Conservation (phyloP, 441 rosid genomes). For the Daphne laureola region DNA sequence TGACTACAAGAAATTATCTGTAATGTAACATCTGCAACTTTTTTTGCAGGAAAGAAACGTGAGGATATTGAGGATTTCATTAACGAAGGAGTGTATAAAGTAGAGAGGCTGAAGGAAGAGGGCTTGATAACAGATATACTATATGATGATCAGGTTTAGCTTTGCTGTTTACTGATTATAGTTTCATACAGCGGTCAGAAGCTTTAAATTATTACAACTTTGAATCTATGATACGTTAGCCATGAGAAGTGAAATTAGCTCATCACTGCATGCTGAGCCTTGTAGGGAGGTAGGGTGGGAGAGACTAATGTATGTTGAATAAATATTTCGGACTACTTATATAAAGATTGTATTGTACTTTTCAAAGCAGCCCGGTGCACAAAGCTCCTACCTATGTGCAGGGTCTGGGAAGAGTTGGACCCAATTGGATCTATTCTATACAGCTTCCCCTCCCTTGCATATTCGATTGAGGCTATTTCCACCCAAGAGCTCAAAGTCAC, state of each 20-base stretch:
- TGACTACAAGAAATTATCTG: conserved; percentile 15
- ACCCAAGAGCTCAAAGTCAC: no score
- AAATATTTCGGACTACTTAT: no score
- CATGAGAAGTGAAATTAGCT: not conserved
- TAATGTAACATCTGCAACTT: conserved; percentile 20
- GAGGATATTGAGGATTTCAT: conserved; percentile 81
- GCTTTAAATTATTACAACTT: not conserved
- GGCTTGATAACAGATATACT: conserved; percentile 69
- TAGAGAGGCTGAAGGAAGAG: conserved; percentile 82
- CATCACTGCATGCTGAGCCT: not conserved
- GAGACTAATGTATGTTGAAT: no score
- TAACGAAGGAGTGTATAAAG: conserved; percentile 78
- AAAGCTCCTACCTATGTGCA: no score
- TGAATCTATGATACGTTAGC: no score
- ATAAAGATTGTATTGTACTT: no score
- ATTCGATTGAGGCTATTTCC: no score
- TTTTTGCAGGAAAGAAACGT: conserved; percentile 60
- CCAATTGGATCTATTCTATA: no score
- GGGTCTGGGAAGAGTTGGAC: no score
- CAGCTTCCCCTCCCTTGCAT: no score
- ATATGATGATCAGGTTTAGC: conserved; percentile 86
- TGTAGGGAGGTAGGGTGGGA: no score
- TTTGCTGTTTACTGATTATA: not conserved
- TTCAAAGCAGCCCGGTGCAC: no score
- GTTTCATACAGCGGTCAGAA: not conserved